Evolutionary conservation across 1,139 yeast species (phyloP), one percentile per base, ranked within the genome.

Genomic region (Ogataea hybrid): DNA sequence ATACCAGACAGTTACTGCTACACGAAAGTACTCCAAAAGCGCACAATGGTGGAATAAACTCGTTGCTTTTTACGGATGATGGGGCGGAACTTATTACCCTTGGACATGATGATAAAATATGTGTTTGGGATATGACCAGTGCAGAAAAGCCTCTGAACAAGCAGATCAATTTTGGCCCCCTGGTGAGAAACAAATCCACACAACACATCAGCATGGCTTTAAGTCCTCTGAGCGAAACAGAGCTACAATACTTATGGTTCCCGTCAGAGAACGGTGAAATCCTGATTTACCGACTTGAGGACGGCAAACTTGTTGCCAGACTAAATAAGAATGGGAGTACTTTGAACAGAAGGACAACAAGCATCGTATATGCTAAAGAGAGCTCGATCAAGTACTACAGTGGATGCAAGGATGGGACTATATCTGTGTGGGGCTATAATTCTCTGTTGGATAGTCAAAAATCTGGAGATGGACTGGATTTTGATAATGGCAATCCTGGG

Each of bases 191-290:
- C 58, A 77, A 81, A 50, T 67, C 75, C 35, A 69, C 73, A 12
- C 81, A 75, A 47, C 65, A 69, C 10, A 62, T 75, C 0, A 75
- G 78, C 4, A 56, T 76, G 42, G 58, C 71, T 22, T 54, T 77
- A 3, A 75, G 71, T 40, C 73, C 78, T 3, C 51, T 59, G 1
- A 46, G 56, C 12, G 82, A 79, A 62, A 67, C 76, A 16, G 77
- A 73, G 44, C 56, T 74, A 28, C 84, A 79, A 46, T 73, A 78
- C 54, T 61, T 86, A 32, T 66, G 87, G 58, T 79, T 79, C 52
- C 88, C 94, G 4, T 75, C 92, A 0, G 96, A 89, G 56, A 81
- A 74, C 46, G 94, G 95, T 4, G 95, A 88, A 53, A 64, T 89
- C 0, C 73, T 82, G 37, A 71, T 87, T 36, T 83, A 73, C 51